Evolutionary conservation across 2,329 filamentous ascomycete species (phyloP).

Genomic region (Penicillium sp.): DNA sequence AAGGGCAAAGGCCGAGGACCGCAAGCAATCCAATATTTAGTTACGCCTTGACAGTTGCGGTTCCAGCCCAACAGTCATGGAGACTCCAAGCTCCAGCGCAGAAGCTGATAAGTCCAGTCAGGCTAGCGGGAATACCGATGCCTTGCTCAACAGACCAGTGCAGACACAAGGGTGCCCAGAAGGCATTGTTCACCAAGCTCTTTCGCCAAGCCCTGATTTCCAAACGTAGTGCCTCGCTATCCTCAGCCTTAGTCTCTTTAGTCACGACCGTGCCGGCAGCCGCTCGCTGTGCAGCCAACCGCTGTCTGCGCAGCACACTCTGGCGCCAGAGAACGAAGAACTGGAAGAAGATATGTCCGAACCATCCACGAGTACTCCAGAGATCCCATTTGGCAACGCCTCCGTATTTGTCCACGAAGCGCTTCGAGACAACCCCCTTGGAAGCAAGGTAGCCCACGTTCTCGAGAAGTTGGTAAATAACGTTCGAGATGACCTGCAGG

Average conservation of each 20-base stretch:
- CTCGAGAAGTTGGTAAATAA: constrained; percentile 75
- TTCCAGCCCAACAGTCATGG: constrained; percentile 46
- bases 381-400: constrained; percentile 62
- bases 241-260: constrained; percentile 28
- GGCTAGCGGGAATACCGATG: constrained; percentile 55
- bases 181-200: constrained; percentile 62
- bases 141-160: constrained; percentile 77
- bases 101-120: constrained; percentile 59
- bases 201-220: constrained; percentile 60
- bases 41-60: constrained; percentile 34
- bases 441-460: constrained; percentile 74
- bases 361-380: constrained; percentile 79
- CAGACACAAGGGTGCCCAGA: constrained; percentile 77
- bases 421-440: constrained; percentile 64
- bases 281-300: constrained; percentile 22
- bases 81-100: constrained; percentile 48
- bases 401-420: constrained; percentile 42
- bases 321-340: constrained; percentile 62
- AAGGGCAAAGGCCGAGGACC: neutral
- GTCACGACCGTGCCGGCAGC: constrained; percentile 14
- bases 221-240: constrained; percentile 29
- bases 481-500: constrained; percentile 65
- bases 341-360: constrained; percentile 72
- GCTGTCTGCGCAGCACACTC: constrained; percentile 33
- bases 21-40: neutral